These are phyloP conservation scores for Phoma sp. DNA, from an alignment of 2,329 filamentous ascomycete genomes.

Conservation along the genomic window DNA sequence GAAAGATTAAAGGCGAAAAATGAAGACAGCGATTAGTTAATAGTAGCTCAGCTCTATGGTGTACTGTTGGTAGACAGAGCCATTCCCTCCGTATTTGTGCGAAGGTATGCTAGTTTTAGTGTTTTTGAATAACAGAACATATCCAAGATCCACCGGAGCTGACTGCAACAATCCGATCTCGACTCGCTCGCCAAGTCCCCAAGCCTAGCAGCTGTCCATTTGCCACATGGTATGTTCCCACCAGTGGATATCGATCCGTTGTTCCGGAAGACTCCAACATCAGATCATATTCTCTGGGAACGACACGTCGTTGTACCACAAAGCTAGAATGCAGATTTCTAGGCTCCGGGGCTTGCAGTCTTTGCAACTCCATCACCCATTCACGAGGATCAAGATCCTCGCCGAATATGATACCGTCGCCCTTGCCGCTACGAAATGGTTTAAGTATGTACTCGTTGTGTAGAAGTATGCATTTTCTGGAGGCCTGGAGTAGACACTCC, in stretches of 20 bases:
- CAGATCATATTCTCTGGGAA: not conserved
- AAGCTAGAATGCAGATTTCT: not conserved
- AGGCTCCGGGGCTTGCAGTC: not conserved
- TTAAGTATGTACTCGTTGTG: conserved; percentile 1
- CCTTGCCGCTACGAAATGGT: conserved; percentile 3
- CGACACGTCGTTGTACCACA: conserved; percentile 4
- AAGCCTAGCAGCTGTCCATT: conserved; percentile 1
- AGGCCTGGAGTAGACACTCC: not conserved
- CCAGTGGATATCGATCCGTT: not conserved
- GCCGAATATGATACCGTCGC: conserved; percentile 2
- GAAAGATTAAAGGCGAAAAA: not conserved
- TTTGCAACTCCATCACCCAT: conserved; percentile 3
- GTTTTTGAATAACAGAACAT: conserved; percentile 1
- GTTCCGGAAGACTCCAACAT: not conserved
- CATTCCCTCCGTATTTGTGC: not conserved
- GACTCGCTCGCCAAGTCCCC: conserved; percentile 2
- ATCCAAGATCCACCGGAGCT: conserved; percentile 6
- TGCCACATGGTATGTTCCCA: conserved; percentile 7
- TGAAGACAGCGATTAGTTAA: not conserved
- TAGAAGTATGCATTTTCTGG: not conserved
- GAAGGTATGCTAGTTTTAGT: not conserved
- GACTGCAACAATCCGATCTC: conserved; percentile 1
- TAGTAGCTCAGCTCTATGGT: not conserved
- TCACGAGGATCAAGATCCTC: not conserved
- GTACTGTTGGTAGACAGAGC: not conserved